These are phyloP conservation scores for Leccinellum luteum DNA, from an alignment of 768 basidiomycete species.

Conservation along the genomic window DNA sequence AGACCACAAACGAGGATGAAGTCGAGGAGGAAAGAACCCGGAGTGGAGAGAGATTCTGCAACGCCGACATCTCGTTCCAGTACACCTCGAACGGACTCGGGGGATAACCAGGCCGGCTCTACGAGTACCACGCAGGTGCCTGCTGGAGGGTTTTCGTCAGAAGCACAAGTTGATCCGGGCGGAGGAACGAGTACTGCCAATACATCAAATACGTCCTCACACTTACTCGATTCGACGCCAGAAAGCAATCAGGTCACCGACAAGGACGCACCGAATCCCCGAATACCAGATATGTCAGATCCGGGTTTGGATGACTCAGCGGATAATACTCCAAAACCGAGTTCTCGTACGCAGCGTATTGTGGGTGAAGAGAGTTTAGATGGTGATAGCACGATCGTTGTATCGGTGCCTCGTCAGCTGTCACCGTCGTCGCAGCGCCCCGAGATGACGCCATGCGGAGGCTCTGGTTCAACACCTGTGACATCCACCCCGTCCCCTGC, in stretches of 20 bases:
- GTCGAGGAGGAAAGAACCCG: no score
- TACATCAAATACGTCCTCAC: constrained; percentile 3
- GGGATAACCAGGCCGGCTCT: background rate
- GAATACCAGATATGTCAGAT: background rate
- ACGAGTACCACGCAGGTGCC: background rate
- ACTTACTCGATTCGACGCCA: constrained; percentile 5
- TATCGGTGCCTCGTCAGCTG: constrained; percentile 7
- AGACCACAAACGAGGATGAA: constrained; percentile 11
- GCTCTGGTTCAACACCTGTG: background rate
- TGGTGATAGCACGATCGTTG: background rate
- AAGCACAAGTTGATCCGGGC: constrained; percentile 21
- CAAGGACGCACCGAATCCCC: background rate
- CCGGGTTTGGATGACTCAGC: no score
- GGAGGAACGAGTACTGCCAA: constrained; percentile 7
- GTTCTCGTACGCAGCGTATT: constrained; percentile 1
- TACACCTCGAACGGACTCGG: constrained; percentile 17
- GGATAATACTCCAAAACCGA: constrained; percentile 20
- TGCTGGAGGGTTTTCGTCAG: background rate
- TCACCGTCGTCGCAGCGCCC: constrained; percentile 1
- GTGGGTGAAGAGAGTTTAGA: background rate
- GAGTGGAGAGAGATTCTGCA: constrained; percentile 5
- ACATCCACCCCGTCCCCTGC: background rate
- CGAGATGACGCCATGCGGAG: constrained; percentile 7
- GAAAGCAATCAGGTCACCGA: background rate
- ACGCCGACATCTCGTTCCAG: constrained; percentile 10